Evolutionary conservation across 108 stramenopile species (phyloP).

Genomic region (Thalassiosira profunda): DNA sequence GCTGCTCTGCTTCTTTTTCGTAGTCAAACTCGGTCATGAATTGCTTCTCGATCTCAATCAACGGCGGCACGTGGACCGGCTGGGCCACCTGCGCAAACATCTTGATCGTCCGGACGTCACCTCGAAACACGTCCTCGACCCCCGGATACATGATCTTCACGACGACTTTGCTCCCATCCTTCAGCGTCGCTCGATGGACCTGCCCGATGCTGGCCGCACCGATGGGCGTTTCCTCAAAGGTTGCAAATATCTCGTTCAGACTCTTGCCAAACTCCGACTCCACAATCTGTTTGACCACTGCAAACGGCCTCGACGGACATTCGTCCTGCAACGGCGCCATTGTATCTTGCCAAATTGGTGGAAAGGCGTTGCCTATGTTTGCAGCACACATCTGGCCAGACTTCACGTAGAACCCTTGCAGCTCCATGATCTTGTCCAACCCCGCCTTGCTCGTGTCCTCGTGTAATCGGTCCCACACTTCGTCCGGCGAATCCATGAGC

Average conservation of each 20-base stretch:
- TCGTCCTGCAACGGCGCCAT: conserved; percentile 86
- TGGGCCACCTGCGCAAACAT: conserved; percentile 86
- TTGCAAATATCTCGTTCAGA: conserved; percentile 60
- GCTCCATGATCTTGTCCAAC: conserved; percentile 75
- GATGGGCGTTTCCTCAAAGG: conserved; percentile 80
- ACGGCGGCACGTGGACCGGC: conserved; percentile 85
- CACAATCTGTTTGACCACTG: conserved; percentile 66
- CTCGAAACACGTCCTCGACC: conserved; percentile 74
- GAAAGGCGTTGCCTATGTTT: conserved; percentile 89
- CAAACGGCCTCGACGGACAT: conserved; percentile 66
- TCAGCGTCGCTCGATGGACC: conserved; percentile 82
- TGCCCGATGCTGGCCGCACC: conserved; percentile 90
- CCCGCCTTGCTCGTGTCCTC: conserved; percentile 53
- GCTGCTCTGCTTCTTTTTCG: conserved; percentile 67
- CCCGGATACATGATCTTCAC: conserved; percentile 89
- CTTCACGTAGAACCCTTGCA: conserved; percentile 89
- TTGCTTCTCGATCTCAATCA: conserved; percentile 92
- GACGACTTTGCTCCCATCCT: conserved; percentile 69
- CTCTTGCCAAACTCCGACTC: conserved; percentile 58
- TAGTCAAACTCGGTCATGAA: conserved; percentile 97
- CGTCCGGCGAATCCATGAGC: conserved; percentile 56
- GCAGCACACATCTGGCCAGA: conserved; percentile 86
- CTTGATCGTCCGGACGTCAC: conserved; percentile 86
- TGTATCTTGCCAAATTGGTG: conserved; percentile 83
- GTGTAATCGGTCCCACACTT: conserved; percentile 75